Conservation (phyloP, 306 rosid genomes). For the Hylodesmum podocarpum region DNA sequence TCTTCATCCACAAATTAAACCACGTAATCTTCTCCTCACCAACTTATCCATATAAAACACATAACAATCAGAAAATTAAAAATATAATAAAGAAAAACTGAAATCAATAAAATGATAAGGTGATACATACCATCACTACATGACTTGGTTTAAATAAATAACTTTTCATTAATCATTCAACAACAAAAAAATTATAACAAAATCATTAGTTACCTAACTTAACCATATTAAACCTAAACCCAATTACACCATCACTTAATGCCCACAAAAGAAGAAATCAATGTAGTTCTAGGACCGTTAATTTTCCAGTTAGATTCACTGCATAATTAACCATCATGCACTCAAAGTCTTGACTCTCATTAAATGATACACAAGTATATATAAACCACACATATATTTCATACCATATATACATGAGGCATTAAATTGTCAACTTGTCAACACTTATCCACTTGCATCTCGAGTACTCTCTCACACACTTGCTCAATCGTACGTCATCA, state of each 20-base stretch:
- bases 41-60: not conserved
- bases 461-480: not conserved
- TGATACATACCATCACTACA: not conserved
- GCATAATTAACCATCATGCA: not conserved
- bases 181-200: too few species aligned
- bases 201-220: not conserved
- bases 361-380: not conserved
- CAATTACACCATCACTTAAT: not conserved
- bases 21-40: not conserved
- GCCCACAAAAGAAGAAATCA: not conserved
- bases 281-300: not conserved
- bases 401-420: not conserved
- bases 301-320: not conserved
- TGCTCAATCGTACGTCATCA: conserved; percentile 18
- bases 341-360: not conserved
- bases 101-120: not conserved
- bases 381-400: not conserved
- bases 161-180: too few species aligned
- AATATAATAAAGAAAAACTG: not conserved
- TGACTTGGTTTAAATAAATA: too few species aligned
- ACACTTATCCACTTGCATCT: conserved; percentile 18
- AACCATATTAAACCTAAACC: not conserved
- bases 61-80: not conserved
- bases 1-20: not conserved
- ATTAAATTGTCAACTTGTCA: not conserved